phyloP scores from a whole-genome alignment of 2,329 filamentous ascomycete genomes.

The Arthrobotrys musiformis region DNA sequence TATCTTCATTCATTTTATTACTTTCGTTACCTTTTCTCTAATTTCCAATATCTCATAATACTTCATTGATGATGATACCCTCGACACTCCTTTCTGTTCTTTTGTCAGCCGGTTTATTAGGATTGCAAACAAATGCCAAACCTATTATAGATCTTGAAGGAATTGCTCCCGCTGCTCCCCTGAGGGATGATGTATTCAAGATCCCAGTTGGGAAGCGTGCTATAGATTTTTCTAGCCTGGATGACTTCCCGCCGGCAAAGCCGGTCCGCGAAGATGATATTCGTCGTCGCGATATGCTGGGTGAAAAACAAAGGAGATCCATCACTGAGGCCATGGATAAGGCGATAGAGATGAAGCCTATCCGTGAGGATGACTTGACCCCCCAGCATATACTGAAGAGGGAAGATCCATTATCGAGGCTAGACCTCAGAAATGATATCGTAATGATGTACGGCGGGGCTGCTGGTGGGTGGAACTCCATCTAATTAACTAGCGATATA shows the following conservation, averaged over 20 bases:
- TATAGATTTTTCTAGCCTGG: background rate
- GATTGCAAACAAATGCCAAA: constrained; percentile 9
- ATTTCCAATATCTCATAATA: background rate
- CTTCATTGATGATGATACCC: constrained; percentile 4
- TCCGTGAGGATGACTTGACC: constrained; percentile 38
- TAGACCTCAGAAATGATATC: constrained; percentile 56
- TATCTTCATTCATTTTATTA: background rate
- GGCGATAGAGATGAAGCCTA: constrained; percentile 34
- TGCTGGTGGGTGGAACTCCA: constrained; percentile 53
- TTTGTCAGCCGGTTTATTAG: constrained; percentile 2
- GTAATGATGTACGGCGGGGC: constrained; percentile 60
- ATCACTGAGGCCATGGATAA: constrained; percentile 23
- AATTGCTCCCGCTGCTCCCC: background rate
- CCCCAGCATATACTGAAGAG: constrained; percentile 29
- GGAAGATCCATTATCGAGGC: constrained; percentile 54
- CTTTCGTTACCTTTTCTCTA: too few species aligned
- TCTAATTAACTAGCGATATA: background rate
- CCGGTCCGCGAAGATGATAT: background rate
- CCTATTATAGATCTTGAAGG: background rate
- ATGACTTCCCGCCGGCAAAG: background rate
- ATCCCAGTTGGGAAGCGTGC: background rate
- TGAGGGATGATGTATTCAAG: background rate
- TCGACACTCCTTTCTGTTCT: background rate
- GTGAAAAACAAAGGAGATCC: background rate
- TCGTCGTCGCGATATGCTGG: background rate